A percentile compares a stretch with the other conserved stretches of the same genome.
Conservation (phyloP, 2,329 filamentous ascomycete genomes). For the Fusarium torulosum region DNA sequence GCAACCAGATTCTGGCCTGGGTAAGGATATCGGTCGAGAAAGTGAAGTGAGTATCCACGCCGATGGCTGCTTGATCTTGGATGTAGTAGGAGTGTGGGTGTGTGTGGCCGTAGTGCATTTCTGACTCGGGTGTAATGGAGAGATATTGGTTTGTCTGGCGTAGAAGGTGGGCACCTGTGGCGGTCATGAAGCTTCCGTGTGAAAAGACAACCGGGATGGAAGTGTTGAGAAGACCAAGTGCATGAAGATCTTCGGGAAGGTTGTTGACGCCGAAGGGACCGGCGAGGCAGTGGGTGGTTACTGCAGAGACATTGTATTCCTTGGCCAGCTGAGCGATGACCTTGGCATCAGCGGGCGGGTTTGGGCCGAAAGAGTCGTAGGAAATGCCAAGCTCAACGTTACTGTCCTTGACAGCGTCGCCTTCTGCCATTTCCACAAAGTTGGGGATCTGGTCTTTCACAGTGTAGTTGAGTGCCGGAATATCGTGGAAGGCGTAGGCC, state of each 20-base stretch:
- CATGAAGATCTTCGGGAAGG: constrained; percentile 55
- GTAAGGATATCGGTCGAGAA: constrained; percentile 64
- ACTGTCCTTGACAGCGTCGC: constrained; percentile 43
- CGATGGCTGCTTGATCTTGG: constrained; percentile 65
- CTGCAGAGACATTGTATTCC: constrained; percentile 57
- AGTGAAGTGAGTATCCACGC: constrained; percentile 67
- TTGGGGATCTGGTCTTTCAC: constrained; percentile 55
- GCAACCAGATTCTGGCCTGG: constrained; percentile 68
- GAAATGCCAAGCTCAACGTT: constrained; percentile 57
- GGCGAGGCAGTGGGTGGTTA: constrained; percentile 61
- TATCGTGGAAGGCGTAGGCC: constrained; percentile 58
- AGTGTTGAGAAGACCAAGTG: constrained; percentile 57
- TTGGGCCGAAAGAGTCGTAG: constrained; percentile 55
- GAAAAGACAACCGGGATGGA: constrained; percentile 64
- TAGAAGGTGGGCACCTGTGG: constrained; percentile 56
- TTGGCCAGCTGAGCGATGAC: constrained; percentile 52
- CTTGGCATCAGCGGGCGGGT: constrained; percentile 47
- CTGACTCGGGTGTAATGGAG: constrained; percentile 69
- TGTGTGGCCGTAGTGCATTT: constrained; percentile 69
- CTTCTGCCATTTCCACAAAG: constrained; percentile 54
- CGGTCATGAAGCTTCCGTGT: constrained; percentile 61
- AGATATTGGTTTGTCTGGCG: constrained; percentile 65
- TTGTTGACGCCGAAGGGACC: constrained; percentile 57
- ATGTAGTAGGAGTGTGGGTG: constrained; percentile 59
- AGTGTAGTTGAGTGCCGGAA: constrained; percentile 48